phyloP scores from a whole-genome alignment of 164 flowering plant genomes.

The Liquidambar formosana region DNA sequence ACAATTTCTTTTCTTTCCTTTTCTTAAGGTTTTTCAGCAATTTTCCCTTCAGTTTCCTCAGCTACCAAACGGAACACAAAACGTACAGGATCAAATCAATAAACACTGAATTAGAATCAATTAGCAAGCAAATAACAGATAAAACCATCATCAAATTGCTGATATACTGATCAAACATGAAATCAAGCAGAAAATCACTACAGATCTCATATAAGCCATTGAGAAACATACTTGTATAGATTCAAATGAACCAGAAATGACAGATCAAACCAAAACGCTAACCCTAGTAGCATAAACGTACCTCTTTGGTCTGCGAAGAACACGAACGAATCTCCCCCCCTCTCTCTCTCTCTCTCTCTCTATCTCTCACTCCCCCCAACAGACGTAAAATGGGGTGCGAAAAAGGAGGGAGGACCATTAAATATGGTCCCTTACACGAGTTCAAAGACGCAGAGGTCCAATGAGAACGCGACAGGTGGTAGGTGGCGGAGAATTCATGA shows the following conservation, averaged over 20 bases:
- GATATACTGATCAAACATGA: too few species aligned
- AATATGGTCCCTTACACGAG: constrained; percentile 13
- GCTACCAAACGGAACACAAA: neutral
- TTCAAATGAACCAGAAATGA: too few species aligned
- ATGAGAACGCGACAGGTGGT: constrained; percentile 20
- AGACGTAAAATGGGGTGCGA: too few species aligned
- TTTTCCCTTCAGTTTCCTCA: neutral
- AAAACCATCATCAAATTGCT: too few species aligned
- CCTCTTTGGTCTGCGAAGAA: neutral
- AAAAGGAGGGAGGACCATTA: neutral
- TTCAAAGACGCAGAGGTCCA: constrained; percentile 12
- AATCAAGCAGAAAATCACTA: too few species aligned
- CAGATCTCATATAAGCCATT: neutral
- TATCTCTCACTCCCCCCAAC: neutral
- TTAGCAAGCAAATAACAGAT: neutral
- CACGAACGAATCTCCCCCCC: neutral
- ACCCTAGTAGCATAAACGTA: neutral
- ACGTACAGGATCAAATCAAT: neutral
- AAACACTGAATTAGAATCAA: neutral
- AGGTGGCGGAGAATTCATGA: constrained; percentile 18
- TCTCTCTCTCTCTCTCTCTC: too few species aligned
- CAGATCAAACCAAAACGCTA: neutral
- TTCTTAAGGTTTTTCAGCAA: too few species aligned
- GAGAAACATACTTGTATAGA: neutral
- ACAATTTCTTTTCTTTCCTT: neutral